Percentiles rank a stretch among this genome's conserved stretches.
Conservation (phyloP, 192 early-diverging fungal genomes). For the Linnemannia exigua region DNA sequence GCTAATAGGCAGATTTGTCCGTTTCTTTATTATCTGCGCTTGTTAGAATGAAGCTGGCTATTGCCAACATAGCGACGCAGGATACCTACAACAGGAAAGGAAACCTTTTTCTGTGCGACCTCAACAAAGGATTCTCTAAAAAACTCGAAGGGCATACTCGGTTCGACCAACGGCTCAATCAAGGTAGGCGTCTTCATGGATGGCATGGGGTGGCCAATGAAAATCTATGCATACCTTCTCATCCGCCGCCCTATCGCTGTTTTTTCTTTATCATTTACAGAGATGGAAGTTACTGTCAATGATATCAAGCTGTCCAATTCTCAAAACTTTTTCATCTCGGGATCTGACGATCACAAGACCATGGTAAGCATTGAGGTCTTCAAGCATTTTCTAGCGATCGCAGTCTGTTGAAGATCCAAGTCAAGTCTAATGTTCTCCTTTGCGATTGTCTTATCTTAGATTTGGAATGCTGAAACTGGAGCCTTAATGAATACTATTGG, state of each 20-base stretch:
- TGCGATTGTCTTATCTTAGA: not conserved
- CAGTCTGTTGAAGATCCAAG: not conserved
- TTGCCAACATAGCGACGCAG: slow-evolving; percentile 40
- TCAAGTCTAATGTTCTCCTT: not conserved
- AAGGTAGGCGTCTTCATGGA: not conserved
- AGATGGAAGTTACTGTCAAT: slow-evolving; percentile 29
- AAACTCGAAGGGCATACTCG: slow-evolving; percentile 27
- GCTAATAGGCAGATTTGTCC: not conserved
- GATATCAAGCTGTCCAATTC: slow-evolving; percentile 45
- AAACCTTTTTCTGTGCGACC: slow-evolving; percentile 37
- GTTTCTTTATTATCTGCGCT: not conserved
- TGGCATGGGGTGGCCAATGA: not conserved
- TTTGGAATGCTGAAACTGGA: slow-evolving; percentile 44
- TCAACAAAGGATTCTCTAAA: slow-evolving; percentile 8
- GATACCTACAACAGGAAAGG: slow-evolving; percentile 46
- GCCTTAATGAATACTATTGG: not conserved
- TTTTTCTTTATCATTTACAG: not conserved
- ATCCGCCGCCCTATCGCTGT: not conserved
- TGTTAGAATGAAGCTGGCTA: slow-evolving; percentile 27
- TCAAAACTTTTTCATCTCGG: slow-evolving; percentile 31
- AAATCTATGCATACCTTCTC: not conserved
- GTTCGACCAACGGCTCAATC: not conserved
- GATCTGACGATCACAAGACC: slow-evolving; percentile 27
- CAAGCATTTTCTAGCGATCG: not conserved
- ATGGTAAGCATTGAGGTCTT: slow-evolving; percentile 16